Evolutionary conservation across 1,284 basidiomycete species (phyloP), one percentile per base, ranked within the genome.

Genomic region (Cryptococcus depauperatus): DNA sequence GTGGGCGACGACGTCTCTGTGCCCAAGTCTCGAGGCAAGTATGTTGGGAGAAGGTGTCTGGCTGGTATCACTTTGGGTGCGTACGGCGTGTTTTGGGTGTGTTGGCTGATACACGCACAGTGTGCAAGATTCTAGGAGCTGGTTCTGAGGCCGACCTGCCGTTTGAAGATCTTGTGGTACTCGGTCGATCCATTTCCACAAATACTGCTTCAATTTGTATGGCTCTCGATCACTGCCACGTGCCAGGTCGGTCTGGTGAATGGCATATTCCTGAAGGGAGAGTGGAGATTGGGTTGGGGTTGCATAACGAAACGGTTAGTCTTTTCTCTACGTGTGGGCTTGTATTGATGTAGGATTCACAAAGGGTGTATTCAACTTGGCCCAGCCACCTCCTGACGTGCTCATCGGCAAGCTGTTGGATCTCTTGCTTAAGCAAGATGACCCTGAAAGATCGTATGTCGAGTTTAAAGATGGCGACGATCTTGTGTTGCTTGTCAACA

Each of bases 231-330:
- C 74, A 75, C 58, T 75, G 73, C 54, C 74, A 75, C 56, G 73
- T 74, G 13, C 74, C 74, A 2, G 74, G 74, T 10, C 55, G 73
- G 18, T 57, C 64, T 35, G 64, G 62, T 6, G 73, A 74, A 47
- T 69, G 64, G 57, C 62, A 66, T 45, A 68, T 75, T 35, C 64
- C 65, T 8, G 64, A 57, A 18, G 70, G 70, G 3, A 64, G 69
- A n/a, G 61, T 69, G 39, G 74, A 74, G 60, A 70, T 75, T 46
- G 74, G 74, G 34, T 62, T 75, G 44, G 74, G 74, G 29, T 59
- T 74, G 46, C 74, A 74, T 60, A 75, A 75, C 58, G 74, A 75
- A 67, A 73, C 74, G 23, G 73, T 73, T 44, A 58, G 72, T 49
- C 3, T 5, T 22, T 25, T 16, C 35, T 29, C 19, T 33, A 19